phyloP scores from a whole-genome alignment of 2,329 filamentous ascomycete species.

The Fusarium humuli region DNA sequence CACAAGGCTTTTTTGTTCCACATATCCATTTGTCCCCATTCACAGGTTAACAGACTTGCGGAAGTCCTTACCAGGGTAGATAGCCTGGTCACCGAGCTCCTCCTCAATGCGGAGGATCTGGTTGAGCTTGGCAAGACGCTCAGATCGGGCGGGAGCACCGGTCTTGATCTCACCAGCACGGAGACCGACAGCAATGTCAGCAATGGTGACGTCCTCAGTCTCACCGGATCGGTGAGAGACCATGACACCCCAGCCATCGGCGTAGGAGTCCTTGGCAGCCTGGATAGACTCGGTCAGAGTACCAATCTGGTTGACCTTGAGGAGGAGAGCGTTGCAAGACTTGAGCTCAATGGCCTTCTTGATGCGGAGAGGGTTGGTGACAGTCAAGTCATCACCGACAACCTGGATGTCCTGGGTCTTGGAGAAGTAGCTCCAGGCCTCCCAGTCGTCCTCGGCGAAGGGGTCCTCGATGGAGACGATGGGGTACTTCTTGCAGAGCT shows the following conservation, averaged over 20 bases:
- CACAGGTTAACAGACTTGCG: constrained; percentile 90
- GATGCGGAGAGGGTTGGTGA: constrained; percentile 98
- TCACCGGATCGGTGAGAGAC: constrained; percentile 99
- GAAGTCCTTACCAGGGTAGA: constrained; percentile 95
- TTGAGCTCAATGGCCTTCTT: constrained; percentile 99
- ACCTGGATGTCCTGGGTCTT: constrained; percentile 99
- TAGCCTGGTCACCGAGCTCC: constrained; percentile 90
- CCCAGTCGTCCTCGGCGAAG: constrained; percentile 99
- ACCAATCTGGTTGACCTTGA: constrained; percentile 99
- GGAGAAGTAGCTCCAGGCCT: constrained; percentile 99
- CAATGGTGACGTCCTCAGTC: constrained; percentile 99
- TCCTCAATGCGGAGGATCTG: constrained; percentile 99
- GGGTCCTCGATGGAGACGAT: constrained; percentile 99
- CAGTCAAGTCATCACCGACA: constrained; percentile 97
- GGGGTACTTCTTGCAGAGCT: constrained; percentile 92
- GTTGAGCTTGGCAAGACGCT: constrained; percentile 99
- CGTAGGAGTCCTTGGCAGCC: constrained; percentile 98
- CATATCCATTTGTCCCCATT: constrained; percentile 48
- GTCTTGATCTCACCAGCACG: constrained; percentile 99
- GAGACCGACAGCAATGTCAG: constrained; percentile 97
- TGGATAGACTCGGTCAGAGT: constrained; percentile 99
- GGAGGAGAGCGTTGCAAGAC: constrained; percentile 96
- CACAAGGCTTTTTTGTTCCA: constrained; percentile 39
- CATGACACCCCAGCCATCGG: constrained; percentile 98
- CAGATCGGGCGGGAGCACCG: constrained; percentile 93